Base-by-base conservation (phyloP, 1,284 basidiomycete genomes). In the Blastosporella zonata region DNA sequence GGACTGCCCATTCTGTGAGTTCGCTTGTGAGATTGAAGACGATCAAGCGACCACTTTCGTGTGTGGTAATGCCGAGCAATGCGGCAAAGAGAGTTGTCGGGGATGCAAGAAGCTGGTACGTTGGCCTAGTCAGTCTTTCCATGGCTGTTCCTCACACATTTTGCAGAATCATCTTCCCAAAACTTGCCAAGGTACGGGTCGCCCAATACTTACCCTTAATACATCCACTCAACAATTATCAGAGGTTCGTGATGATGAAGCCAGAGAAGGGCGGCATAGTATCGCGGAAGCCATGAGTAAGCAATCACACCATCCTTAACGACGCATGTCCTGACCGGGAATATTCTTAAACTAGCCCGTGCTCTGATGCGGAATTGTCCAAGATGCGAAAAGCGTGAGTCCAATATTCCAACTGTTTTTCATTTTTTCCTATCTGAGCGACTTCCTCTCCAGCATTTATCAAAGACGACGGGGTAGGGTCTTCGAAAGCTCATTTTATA, bases 231-330 rank as follows among this genome's bases (percentile, higher is more conserved):
- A 40, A 21, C 21, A 13, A 33, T 40, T 49, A 52, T 21, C 56
- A 87, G 87, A 93, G 65, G 72, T 77, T 47, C 82, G 84, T 50
- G 77, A 82, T 8, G 89, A 92, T 61, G 80, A 77, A 49, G 77
- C 79, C 45, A 67, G 91, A 9, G 79, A 90, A 66, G 83, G 77
- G 13, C 77, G 82, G 40, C 91, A 93, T 67, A 63, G 73, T 0
- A 75, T 95, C 31, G 92, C 94, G 60, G 92, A 95, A 64, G 92
- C 91, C 6, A 93, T 94, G 91, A 89, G 87, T 87, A 57, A 42
- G 79, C 57, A 18, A 13, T 39, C 35, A 9, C 12, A 36, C 17
- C n/a, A 25, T 21, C 6, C 28, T 6, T 7, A 17, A 36, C 29
- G 9, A 36, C 2, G 18, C 4, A 22, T 15, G 35, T 28, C 3